Evolutionary conservation across 2,329 filamentous ascomycete genomes (phyloP).

Genomic region (Arthrobotrys megalospora): DNA sequence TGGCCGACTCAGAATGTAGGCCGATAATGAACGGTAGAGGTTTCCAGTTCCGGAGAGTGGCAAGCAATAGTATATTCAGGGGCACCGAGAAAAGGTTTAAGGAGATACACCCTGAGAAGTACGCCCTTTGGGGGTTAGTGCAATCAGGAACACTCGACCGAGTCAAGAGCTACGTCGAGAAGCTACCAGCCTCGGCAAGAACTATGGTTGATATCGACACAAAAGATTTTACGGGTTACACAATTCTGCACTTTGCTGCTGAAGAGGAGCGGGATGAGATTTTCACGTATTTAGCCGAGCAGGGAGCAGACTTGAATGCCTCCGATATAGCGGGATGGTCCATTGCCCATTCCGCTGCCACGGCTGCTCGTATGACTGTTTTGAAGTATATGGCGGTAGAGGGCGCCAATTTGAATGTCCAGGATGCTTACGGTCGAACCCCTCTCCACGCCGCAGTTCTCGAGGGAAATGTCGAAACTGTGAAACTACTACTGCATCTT

Average conservation of each 20-base stretch:
- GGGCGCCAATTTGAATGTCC: not conserved
- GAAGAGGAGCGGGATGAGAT: not conserved
- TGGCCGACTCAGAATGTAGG: not conserved
- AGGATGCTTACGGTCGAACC: constrained; percentile 5
- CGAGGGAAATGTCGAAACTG: constrained; percentile 10
- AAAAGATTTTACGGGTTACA: constrained; percentile 7
- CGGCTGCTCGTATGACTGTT: not conserved
- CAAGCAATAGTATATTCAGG: not conserved
- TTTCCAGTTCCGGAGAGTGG: constrained; percentile 6
- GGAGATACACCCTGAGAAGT: not conserved
- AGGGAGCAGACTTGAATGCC: not conserved
- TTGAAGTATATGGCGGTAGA: constrained; percentile 6
- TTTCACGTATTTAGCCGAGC: not conserved
- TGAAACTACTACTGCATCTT: not conserved
- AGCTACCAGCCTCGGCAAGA: not conserved
- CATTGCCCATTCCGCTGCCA: constrained; percentile 10
- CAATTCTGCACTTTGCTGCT: constrained; percentile 8
- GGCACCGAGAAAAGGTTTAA: not conserved
- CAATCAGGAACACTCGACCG: not conserved
- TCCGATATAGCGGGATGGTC: constrained; percentile 11
- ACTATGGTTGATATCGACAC: not conserved
- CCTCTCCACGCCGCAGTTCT: constrained; percentile 3
- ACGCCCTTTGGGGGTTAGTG: not conserved
- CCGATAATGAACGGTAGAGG: not conserved
- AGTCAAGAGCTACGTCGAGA: not conserved